Base-by-base conservation (phyloP, 1,284 basidiomycete species). In the Rhodotorula sp. region DNA sequence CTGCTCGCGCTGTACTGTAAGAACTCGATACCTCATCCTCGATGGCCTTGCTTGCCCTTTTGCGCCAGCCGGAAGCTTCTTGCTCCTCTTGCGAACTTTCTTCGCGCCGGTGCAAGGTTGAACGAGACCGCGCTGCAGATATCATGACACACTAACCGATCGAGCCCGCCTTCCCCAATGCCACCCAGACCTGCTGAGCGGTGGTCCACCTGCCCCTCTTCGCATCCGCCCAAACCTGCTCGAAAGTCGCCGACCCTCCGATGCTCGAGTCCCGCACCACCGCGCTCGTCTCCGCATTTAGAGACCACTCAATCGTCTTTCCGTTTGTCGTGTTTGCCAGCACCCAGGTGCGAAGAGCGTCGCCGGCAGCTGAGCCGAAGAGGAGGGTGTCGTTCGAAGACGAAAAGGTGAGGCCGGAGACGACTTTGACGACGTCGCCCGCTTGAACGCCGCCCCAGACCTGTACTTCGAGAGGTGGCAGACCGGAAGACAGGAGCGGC, bases 361-460 rank as follows among this genome's bases (percentile, higher is more conserved):
- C 29, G 24, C 56, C 63, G 0, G 56, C 24, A 3, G 29, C 4
- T 15, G 49, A 46, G 29, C 63, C 63, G 39, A 59, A 59, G 64
- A 59, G 59, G 4, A 36, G 49, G 4, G 10, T 15, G 48, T 15
- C 27, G 48, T 6, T 19, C 11, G 24, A 6, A 5, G 46, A 4
- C 5, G 56, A 52, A 1, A 24, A 20, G 20, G 48, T 24, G 17
- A 58, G 39, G 7, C 56, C 57, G 29, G 34, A 30, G 20, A 47
- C 32, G 20, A 39, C 62, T 17, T 32, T 65, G 44, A 52, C 46
- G 15, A 63, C 29, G 46, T 69, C 64, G 24, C 30, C 53, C 17
- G 22, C 63, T 24, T 22, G n/a, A 3, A 75, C 13, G 2, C 67
- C 65, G 10, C 74, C 74, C 74, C 74, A 75, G 9, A 71, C 44